phyloP scores from a whole-genome alignment of 139 green algal species.

The Coccomyxa sp. region DNA sequence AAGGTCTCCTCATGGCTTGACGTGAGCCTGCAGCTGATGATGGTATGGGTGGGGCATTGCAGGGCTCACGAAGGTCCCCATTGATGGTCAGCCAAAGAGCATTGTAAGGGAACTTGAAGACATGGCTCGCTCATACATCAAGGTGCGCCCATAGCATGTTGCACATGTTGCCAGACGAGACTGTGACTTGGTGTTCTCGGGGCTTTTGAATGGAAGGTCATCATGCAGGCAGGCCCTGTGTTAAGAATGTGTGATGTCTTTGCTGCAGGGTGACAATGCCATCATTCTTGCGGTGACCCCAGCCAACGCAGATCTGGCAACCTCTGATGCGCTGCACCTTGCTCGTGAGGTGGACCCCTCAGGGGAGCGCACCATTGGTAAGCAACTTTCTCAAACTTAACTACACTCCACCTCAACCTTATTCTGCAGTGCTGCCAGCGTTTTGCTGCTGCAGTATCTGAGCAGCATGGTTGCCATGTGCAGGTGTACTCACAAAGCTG shows the following conservation, averaged over 20 bases:
- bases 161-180: neutral
- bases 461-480: too few relatives aligned
- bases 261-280: conserved; percentile 70
- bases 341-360: conserved; percentile 86
- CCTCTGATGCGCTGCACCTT: conserved; percentile 92
- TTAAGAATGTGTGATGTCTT: too few relatives aligned
- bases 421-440: too few relatives aligned
- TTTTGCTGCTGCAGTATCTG: too few relatives aligned
- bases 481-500: conserved; percentile 88
- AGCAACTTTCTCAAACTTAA: conserved; percentile 22
- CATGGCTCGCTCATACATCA: conserved; percentile 92
- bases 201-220: neutral
- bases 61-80: conserved; percentile 95
- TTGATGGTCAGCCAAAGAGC: conserved; percentile 89
- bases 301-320: conserved; percentile 96
- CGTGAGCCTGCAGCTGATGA: too few relatives aligned
- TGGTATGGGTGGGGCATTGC: too few relatives aligned
- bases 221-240: neutral
- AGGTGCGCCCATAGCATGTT: too few relatives aligned
- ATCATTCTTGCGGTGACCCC: conserved; percentile 96
- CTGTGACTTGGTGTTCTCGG: too few relatives aligned
- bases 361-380: conserved; percentile 65
- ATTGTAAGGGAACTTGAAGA: conserved; percentile 94
- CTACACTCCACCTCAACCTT: too few relatives aligned
- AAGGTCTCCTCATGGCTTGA: too few relatives aligned